Percentiles rank a stretch among this genome's conserved stretches.
phyloP scores from a whole-genome alignment of 2,329 filamentous ascomycete genomes.

The Dactylellina drechsleri region DNA sequence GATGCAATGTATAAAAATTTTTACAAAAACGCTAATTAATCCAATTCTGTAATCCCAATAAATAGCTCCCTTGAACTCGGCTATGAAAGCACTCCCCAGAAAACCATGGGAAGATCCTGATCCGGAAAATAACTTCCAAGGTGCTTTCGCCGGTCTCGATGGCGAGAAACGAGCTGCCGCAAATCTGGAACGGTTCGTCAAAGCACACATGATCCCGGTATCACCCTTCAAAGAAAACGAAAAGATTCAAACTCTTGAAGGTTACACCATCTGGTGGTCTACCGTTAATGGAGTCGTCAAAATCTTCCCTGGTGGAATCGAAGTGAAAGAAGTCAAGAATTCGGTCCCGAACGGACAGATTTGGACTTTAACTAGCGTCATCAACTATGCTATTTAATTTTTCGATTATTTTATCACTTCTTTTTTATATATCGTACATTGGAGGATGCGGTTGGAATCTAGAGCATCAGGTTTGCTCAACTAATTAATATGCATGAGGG shows the following conservation, averaged over 20 bases:
- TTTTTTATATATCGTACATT: no score
- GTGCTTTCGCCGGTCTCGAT: conserved; percentile 78
- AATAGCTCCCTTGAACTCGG: conserved; percentile 80
- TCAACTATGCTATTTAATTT: conserved; percentile 64
- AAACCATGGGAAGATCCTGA: conserved; percentile 86
- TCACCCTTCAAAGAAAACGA: conserved; percentile 77
- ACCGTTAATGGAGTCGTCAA: conserved; percentile 70
- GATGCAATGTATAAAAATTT: neutral
- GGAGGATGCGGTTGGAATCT: no score
- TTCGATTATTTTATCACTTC: no score
- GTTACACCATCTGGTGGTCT: conserved; percentile 84
- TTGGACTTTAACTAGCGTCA: conserved; percentile 68
- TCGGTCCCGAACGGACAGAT: conserved; percentile 88
- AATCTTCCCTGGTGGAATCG: conserved; percentile 82
- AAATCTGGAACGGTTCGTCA: conserved; percentile 83
- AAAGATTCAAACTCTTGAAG: conserved; percentile 75
- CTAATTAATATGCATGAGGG: no score
- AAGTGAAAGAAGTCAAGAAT: conserved; percentile 78
- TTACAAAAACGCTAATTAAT: neutral
- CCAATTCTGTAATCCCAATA: neutral
- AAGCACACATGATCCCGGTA: conserved; percentile 79
- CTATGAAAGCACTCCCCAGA: conserved; percentile 77
- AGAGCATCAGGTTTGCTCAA: no score
- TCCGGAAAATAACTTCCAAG: conserved; percentile 67
- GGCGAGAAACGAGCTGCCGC: conserved; percentile 79